Percentiles rank a stretch among this genome's conserved stretches.
Evolutionary conservation across 148 eudicot genomes (phyloP).

Genomic region (Amaranthus hypochondriacus): DNA sequence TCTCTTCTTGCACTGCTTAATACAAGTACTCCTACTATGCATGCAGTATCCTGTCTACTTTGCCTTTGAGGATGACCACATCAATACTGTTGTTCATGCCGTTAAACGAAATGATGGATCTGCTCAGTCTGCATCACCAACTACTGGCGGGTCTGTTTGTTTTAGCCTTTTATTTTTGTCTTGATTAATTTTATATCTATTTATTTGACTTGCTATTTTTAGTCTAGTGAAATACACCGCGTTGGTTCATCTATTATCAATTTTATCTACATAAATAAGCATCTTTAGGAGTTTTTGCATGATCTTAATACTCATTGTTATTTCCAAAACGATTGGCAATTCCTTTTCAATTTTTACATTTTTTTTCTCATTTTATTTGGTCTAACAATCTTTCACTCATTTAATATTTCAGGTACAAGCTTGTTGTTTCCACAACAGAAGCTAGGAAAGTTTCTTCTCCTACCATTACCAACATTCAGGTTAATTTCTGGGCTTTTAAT

Average conservation of each 20-base stretch:
- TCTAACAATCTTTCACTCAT: background rate
- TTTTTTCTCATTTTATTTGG: background rate
- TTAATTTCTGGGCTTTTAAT: conserved; percentile 10
- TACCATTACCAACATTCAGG: conserved; percentile 86
- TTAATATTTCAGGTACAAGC: conserved; percentile 69
- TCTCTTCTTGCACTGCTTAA: background rate
- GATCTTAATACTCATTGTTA: background rate
- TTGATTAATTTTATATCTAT: too few species aligned
- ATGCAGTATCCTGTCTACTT: conserved; percentile 98
- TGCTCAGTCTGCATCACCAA: conserved; percentile 95
- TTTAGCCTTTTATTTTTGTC: background rate
- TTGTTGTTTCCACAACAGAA: conserved; percentile 73
- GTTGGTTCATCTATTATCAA: background rate
- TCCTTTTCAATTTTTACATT: background rate
- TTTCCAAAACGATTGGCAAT: background rate
- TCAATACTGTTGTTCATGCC: conserved; percentile 73
- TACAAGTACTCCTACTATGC: conserved; percentile 18
- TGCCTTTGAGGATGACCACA: conserved; percentile 78
- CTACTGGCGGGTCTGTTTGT: conserved; percentile 81
- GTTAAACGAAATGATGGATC: conserved; percentile 68
- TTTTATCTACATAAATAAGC: background rate
- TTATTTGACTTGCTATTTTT: background rate
- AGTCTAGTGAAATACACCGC: background rate
- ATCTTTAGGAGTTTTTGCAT: background rate
- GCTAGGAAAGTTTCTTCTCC: conserved; percentile 87